Percentiles rank a stretch among this genome's conserved stretches.
phyloP scores from a whole-genome alignment of 2,329 filamentous ascomycete genomes.

The Pyrenochaeta sp. region DNA sequence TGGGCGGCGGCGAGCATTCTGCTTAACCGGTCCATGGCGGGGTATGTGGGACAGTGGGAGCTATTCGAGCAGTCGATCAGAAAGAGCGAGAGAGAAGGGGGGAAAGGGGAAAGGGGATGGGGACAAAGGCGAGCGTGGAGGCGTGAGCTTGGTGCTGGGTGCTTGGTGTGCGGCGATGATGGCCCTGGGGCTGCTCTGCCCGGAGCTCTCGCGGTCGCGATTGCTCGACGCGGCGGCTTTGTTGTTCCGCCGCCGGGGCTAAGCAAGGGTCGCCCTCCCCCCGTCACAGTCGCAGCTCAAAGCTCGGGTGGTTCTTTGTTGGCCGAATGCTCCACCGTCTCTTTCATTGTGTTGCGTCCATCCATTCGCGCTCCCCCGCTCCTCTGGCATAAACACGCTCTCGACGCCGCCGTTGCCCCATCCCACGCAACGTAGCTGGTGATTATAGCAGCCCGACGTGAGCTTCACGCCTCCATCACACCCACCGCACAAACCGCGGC shows the following conservation, averaged over 20 bases:
- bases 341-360: neutral
- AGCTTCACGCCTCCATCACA: neutral
- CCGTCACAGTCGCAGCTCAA: constrained; percentile 9
- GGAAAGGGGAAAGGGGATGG: too few relatives aligned
- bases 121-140: too few relatives aligned
- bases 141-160: neutral
- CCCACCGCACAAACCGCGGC: neutral
- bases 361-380: neutral
- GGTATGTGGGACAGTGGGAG: neutral
- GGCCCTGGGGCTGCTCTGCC: constrained; percentile 11
- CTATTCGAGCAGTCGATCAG: too few relatives aligned
- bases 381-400: neutral
- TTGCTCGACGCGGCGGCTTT: constrained; percentile 10
- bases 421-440: neutral
- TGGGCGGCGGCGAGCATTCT: constrained; percentile 82
- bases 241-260: constrained; percentile 20
- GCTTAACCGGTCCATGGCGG: constrained; percentile 86
- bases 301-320: constrained; percentile 18
- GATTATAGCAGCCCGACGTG: neutral
- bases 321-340: constrained; percentile 16
- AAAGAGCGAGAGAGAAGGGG: too few relatives aligned
- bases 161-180: constrained; percentile 17
- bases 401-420: neutral
- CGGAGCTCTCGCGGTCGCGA: constrained; percentile 2
- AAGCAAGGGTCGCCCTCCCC: constrained; percentile 12